Percentiles rank a stretch among this genome's conserved stretches.
These are phyloP conservation scores for Mortierella claussenii DNA, from an alignment of 192 early-diverging fungal genomes.

Conservation along the genomic window DNA sequence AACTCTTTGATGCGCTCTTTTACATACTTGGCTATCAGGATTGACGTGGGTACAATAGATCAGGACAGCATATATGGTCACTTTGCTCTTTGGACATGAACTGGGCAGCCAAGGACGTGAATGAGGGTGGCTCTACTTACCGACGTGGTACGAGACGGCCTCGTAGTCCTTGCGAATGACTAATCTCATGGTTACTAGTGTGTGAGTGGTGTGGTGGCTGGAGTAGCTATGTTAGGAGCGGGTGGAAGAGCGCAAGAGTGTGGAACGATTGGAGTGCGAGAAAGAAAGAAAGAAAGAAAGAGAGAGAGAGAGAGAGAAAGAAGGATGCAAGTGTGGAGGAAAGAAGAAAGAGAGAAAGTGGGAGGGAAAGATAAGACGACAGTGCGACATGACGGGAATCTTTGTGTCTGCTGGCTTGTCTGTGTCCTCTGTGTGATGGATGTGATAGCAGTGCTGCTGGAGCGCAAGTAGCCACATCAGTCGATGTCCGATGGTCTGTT, in stretches of 20 bases:
- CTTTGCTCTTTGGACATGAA: neutral
- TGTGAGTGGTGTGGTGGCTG: constrained; percentile 16
- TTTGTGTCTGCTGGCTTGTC: too few relatives aligned
- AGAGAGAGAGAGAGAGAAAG: constrained; percentile 3
- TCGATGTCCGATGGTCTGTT: too few relatives aligned
- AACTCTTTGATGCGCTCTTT: constrained; percentile 81
- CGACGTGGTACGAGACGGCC: constrained; percentile 74
- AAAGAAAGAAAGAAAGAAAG: neutral
- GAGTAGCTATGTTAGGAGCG: constrained; percentile 2
- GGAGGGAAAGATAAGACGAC: neutral
- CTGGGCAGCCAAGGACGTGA: neutral
- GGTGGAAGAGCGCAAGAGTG: neutral
- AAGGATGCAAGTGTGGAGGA: neutral
- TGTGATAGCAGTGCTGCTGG: too few relatives aligned
- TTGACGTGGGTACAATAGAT: neutral
- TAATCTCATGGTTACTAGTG: constrained; percentile 67
- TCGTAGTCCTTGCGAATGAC: constrained; percentile 78
- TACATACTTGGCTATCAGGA: constrained; percentile 76
- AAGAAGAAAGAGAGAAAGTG: neutral
- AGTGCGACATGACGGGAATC: neutral
- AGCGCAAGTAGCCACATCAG: too few relatives aligned
- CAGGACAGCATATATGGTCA: neutral
- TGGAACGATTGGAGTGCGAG: too few relatives aligned
- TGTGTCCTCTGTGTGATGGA: too few relatives aligned
- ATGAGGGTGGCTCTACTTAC: constrained; percentile 23